These are phyloP conservation scores for Emydomyces testavorans DNA, from an alignment of 2,329 filamentous ascomycete species.

Conservation along the genomic window DNA sequence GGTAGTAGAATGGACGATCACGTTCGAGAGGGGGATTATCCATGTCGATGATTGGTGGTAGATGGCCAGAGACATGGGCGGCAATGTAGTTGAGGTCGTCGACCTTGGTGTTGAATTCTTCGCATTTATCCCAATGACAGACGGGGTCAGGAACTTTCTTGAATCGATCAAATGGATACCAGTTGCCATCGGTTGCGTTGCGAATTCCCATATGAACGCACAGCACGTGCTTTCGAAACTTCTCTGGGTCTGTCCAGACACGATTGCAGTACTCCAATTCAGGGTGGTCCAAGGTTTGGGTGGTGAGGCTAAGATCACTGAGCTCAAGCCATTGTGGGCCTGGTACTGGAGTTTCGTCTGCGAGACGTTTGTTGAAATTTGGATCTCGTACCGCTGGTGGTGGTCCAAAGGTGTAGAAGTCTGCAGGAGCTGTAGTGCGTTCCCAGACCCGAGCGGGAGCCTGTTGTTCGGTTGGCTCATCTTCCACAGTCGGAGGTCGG, in stretches of 20 bases:
- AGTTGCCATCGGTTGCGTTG: conserved; percentile 5
- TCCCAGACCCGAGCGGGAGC: not conserved
- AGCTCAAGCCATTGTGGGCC: conserved; percentile 1
- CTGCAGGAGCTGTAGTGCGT: not conserved
- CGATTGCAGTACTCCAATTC: conserved; percentile 10
- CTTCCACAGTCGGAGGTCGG: conserved; percentile 8
- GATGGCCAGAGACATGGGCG: conserved; percentile 28
- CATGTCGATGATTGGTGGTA: conserved; percentile 15
- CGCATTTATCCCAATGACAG: conserved; percentile 33
- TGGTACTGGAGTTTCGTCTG: not conserved
- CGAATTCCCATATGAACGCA: conserved; percentile 31
- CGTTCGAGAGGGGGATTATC: conserved; percentile 18
- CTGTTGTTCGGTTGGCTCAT: not conserved
- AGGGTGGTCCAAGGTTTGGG: conserved; percentile 2
- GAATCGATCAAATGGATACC: conserved; percentile 7
- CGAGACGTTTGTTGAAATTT: not conserved
- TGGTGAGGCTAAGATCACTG: not conserved
- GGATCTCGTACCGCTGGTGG: not conserved
- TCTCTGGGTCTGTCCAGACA: conserved; percentile 25
- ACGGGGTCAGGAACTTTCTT: conserved; percentile 19
- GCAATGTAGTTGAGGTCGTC: conserved; percentile 29
- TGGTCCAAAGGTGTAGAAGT: not conserved
- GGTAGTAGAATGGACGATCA: conserved; percentile 30
- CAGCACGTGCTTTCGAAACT: conserved; percentile 35
- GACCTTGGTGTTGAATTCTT: conserved; percentile 27